phyloP scores from a whole-genome alignment of 495 filamentous ascomycete species.

The Viridothelium virens region DNA sequence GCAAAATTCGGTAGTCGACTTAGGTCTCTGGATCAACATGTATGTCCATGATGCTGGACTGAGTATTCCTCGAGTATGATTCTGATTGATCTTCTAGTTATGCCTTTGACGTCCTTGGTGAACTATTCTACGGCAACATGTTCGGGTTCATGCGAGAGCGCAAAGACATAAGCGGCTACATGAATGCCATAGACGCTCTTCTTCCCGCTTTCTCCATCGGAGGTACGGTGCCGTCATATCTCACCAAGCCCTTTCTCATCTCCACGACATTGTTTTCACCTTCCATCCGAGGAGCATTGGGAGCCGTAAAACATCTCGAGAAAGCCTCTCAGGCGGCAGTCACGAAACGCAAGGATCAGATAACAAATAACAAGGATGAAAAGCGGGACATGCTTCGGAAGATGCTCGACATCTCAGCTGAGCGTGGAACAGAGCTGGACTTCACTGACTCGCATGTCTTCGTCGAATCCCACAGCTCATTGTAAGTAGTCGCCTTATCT shows the following conservation, averaged over 20 bases:
- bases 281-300: background rate
- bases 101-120: constrained; percentile 40
- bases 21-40: constrained; percentile 22
- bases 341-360: background rate
- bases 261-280: background rate
- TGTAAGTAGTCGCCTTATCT: background rate
- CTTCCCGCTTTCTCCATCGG: background rate
- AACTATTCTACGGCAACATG: constrained; percentile 37
- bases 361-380: background rate
- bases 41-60: constrained; percentile 10
- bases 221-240: background rate
- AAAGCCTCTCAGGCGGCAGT: background rate
- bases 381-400: background rate
- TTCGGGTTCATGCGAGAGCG: constrained; percentile 34
- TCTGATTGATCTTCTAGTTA: constrained; percentile 37
- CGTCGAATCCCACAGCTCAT: background rate
- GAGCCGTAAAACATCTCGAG: background rate
- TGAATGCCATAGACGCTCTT: background rate
- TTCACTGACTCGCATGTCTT: background rate
- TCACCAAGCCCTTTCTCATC: background rate
- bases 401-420: background rate
- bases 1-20: constrained; percentile 24
- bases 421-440: background rate
- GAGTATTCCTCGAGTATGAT: background rate
- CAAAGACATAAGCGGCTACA: constrained; percentile 31